phyloP scores from a whole-genome alignment of 1,284 basidiomycete species.

The Leccinum pallidistipes region DNA sequence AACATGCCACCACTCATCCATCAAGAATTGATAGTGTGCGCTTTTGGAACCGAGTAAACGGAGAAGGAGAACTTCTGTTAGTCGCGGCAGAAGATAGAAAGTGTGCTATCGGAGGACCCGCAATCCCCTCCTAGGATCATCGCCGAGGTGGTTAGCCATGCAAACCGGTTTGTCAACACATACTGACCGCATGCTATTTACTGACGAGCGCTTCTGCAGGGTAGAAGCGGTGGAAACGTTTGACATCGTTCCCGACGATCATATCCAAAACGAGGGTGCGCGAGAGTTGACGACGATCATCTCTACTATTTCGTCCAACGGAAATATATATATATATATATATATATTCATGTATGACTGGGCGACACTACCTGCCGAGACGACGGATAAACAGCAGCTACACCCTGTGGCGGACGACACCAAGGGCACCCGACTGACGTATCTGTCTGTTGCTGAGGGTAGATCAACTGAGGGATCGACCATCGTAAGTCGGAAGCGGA shows the following conservation, averaged over 20 bases:
- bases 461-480: too few species aligned
- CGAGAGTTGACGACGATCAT: constrained; percentile 58
- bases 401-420: too few species aligned
- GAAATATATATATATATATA: constrained; percentile 64
- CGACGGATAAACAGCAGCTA: too few species aligned
- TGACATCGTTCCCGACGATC: constrained; percentile 47
- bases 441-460: too few species aligned
- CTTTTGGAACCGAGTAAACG: constrained; percentile 54
- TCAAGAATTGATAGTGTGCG: constrained; percentile 78
- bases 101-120: constrained; percentile 35
- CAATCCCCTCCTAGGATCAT: constrained; percentile 49
- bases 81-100: constrained; percentile 85
- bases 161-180: constrained; percentile 58
- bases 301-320: constrained; percentile 82
- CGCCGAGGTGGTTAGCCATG: constrained; percentile 68
- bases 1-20: constrained; percentile 71
- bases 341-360: constrained; percentile 76
- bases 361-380: too few species aligned
- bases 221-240: constrained; percentile 66
- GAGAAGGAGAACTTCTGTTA: constrained; percentile 66
- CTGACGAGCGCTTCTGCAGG: background rate
- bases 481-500: too few species aligned
- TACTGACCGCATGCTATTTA: background rate
- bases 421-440: too few species aligned
- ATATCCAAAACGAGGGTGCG: constrained; percentile 12